Conservation (phyloP, 495 filamentous ascomycete species). For the Mycothermus thermophilus region DNA sequence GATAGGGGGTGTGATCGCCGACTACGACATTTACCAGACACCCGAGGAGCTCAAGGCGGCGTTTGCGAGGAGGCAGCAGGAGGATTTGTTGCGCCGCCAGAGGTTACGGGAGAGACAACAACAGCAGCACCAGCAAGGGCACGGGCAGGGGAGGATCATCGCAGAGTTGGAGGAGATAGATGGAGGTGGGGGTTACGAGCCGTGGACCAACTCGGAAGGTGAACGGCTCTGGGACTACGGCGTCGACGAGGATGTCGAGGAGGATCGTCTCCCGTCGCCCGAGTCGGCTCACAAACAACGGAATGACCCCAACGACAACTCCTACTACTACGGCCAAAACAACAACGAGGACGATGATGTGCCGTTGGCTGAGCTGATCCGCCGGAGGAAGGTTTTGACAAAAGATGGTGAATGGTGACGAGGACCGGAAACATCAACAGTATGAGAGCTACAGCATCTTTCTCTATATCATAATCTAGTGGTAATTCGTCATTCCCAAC, state of each 20-base stretch:
- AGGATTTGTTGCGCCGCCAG: constrained; percentile 28
- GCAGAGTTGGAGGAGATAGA: constrained; percentile 30
- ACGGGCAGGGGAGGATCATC: constrained; percentile 19
- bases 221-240: constrained; percentile 81
- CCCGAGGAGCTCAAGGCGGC: constrained; percentile 20
- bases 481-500: too few relatives aligned
- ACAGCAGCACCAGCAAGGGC: constrained; percentile 16
- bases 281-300: constrained; percentile 48
- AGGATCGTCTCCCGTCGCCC: constrained; percentile 65
- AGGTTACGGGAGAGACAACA: too few relatives aligned
- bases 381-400: constrained; percentile 29
- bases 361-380: constrained; percentile 54
- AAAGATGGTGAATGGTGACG: constrained; percentile 14
- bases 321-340: too few relatives aligned
- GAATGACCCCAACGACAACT: too few relatives aligned
- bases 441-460: too few relatives aligned
- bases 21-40: constrained; percentile 7
- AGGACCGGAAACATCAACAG: too few relatives aligned
- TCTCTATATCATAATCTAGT: too few relatives aligned
- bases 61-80: constrained; percentile 25
- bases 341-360: constrained; percentile 57
- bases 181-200: constrained; percentile 12
- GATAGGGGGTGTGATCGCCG: constrained; percentile 22
- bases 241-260: constrained; percentile 71
- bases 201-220: constrained; percentile 75